Evolutionary conservation across 805 yeast species (phyloP), one percentile per base, ranked within the genome.

Genomic region (Schizosaccharomyces cryophilus): DNA sequence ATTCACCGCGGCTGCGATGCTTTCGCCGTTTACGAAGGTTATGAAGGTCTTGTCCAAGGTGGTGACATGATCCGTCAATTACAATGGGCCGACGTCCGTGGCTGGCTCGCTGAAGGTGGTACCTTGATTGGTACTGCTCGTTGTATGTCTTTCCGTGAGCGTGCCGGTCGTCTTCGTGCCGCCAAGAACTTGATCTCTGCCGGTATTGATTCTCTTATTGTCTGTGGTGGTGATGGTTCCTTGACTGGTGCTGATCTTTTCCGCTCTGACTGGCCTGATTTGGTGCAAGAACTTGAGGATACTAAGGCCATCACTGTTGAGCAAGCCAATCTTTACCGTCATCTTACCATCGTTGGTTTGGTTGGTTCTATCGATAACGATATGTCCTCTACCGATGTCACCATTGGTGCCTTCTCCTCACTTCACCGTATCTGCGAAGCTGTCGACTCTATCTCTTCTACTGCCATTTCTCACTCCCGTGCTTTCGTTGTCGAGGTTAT

Each of bases 211-310:
- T 96, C 96, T 1, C 77, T 93, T 63, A 82, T 93, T 64, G 96
- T 93, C 17, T 87, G 96, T 74, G 98, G 98, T 68, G 98, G 98
- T 75, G 98, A 93, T 72, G 98, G 98, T 60, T 89, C 97, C 0
- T 77, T 93, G 64, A 93, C 98, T 0, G 98, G 98, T 68, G 98
- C 98, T 15, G 97, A 93, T 71, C 73, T 85, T 65, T 88, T 93
- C 77, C 81, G 98, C 70, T 72, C 80, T 40, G 98, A 93, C 72
- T 93, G 98, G 98, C 95, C 96, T 2, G 77, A 84, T 6, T 77
- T 93, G 65, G 77, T 93, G 45, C 74, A 77, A 61, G 96, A 93
- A 69, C 78, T 93, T 62, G 77, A 77, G 30, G 70, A 72, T 2
- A 78, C 73, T 4, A 79, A 80, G 9, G 75, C 75, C 61, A 75